Conservation (phyloP, 257 asterid genomes). For the Cruciata laevipes region DNA sequence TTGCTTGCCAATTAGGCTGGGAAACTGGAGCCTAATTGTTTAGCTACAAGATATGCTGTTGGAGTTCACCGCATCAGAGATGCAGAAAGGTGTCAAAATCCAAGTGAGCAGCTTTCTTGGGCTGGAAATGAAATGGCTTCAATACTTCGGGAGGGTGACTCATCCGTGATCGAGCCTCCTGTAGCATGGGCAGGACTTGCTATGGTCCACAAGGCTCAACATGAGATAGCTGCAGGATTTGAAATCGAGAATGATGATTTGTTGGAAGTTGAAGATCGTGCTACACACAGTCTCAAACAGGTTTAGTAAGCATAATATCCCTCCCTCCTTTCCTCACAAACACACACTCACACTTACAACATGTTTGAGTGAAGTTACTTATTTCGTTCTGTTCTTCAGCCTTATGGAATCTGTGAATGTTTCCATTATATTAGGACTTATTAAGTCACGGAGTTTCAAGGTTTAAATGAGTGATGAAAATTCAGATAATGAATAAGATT, state of each 20-base stretch:
- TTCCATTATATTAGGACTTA: background rate
- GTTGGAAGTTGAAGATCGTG: constrained; percentile 73
- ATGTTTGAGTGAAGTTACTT: background rate
- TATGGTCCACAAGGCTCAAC: constrained; percentile 87
- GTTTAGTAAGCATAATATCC: constrained; percentile 21
- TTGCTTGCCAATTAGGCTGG: constrained; percentile 55
- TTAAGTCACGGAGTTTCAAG: background rate
- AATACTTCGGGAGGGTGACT: constrained; percentile 83
- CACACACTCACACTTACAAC: background rate
- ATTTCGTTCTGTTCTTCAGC: background rate
- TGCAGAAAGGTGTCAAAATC: constrained; percentile 94
- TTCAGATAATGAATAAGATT: background rate
- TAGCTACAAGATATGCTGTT: constrained; percentile 86
- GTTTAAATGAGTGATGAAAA: background rate
- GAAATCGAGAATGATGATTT: constrained; percentile 70
- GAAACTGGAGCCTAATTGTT: constrained; percentile 90
- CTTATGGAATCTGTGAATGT: background rate
- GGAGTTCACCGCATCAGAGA: constrained; percentile 89
- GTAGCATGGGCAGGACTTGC: constrained; percentile 98
- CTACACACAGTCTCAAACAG: constrained; percentile 84
- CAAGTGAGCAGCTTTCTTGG: constrained; percentile 89
- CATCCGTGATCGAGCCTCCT: constrained; percentile 60
- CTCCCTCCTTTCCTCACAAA: background rate
- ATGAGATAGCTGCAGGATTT: constrained; percentile 88
- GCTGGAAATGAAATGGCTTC: constrained; percentile 99